phyloP scores from a whole-genome alignment of 202 grass and related monocot genomes.

The Digitaria exilis region DNA sequence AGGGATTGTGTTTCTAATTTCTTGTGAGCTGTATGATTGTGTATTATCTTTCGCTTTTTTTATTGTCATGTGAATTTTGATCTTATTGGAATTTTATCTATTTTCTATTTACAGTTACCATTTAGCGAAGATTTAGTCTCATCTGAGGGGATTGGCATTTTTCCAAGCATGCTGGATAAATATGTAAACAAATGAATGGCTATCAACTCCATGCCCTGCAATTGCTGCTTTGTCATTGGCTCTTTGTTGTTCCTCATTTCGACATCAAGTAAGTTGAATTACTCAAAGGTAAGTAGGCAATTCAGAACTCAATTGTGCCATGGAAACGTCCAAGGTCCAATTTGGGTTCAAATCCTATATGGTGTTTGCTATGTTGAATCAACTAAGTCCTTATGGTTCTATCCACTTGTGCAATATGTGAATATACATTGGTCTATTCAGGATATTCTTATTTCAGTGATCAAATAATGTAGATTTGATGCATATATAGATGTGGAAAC shows the following conservation, averaged over 20 bases:
- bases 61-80: background rate
- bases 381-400: background rate
- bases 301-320: background rate
- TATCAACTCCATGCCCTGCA: conserved; percentile 20
- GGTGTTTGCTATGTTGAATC: background rate
- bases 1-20: background rate
- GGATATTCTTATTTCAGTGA: background rate
- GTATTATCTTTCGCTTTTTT: background rate
- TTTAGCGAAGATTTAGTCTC: conserved; percentile 5
- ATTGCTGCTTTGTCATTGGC: conserved; percentile 15
- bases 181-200: too few species aligned
- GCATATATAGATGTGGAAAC: background rate
- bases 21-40: background rate
- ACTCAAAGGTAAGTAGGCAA: conserved; percentile 23
- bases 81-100: background rate
- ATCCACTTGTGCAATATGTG: background rate
- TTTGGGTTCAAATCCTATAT: background rate
- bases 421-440: background rate
- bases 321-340: background rate
- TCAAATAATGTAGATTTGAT: background rate
- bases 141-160: conserved; percentile 14
- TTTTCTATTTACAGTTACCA: background rate
- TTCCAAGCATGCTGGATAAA: background rate
- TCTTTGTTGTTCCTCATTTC: background rate
- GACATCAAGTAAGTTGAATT: background rate